Evolutionary conservation across 257 asterid genomes (phyloP), one percentile per base, ranked within the genome.

Genomic region (Nicotiana otophora): DNA sequence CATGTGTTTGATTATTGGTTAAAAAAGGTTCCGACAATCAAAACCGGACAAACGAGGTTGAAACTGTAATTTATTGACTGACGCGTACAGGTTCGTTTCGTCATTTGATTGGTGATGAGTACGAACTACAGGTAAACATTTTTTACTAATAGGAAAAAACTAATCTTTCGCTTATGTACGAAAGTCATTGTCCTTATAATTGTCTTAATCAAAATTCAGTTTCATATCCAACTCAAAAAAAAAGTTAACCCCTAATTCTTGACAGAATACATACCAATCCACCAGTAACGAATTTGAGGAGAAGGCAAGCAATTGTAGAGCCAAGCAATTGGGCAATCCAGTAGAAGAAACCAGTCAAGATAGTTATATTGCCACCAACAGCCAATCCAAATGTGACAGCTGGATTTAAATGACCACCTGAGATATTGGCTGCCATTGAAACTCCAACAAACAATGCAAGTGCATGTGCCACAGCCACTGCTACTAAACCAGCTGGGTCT

Each of bases 321-420:
- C 94, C 96, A 78, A 93, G 90, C 10, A 80, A 86, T 57, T 93
- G 97, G 33, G 92, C 96, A 77, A 93, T 86, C 93, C 94, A 90
- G 36, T 93, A 93, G 84, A 93, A 88, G 20, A 93, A 81, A 30
- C 96, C 96, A 5, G 91, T 89, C 61, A 93, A 64, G 68, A 93
- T 74, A 77, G 97, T 93, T 55, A 91, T 93, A 87, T 91, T 85
- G 80, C 97, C 96, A 17, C 97, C 97, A 31, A 91, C 36, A 51
- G 95, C 93, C 88, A 91, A 80, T 19, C 97, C 97, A 28, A 93
- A 84, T 14, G 97, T 91, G 72, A 93, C 93, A 5, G 97, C 97
- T 3, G 97, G 94, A 61, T 93, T 93, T 83, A 93, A 63, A 80
- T 93, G 97, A 60, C 97, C 97, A 4, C 97, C 97, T 34, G 97